Evolutionary conservation across 1,284 basidiomycete species (phyloP).

Genomic region (Porogramme epimiltina): DNA sequence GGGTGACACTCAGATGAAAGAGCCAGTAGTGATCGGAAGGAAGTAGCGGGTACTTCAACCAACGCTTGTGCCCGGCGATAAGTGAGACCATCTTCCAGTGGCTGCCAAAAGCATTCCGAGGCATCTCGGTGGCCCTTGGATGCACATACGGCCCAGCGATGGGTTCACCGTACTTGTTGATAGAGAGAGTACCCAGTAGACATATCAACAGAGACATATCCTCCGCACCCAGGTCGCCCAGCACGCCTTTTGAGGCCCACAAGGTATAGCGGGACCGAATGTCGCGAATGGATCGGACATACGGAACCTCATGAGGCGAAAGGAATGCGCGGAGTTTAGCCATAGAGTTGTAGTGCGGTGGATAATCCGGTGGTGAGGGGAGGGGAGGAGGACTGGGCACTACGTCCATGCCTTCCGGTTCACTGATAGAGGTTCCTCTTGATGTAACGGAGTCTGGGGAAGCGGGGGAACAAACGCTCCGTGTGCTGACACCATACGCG

Average conservation of each 20-base stretch:
- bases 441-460: no score
- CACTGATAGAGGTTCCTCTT: no score
- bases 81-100: conserved; percentile 39
- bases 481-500: no score
- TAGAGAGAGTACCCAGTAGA: conserved; percentile 46
- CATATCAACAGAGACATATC: conserved; percentile 40
- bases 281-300: neutral
- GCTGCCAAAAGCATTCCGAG: conserved; percentile 15
- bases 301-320: conserved; percentile 13
- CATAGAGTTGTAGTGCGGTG: conserved; percentile 18
- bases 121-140: conserved; percentile 27
- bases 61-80: conserved; percentile 33
- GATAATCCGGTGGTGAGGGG: neutral
- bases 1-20: conserved; percentile 38
- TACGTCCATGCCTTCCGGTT: no score
- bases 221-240: conserved; percentile 27
- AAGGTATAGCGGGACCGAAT: conserved; percentile 30
- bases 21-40: conserved; percentile 44
- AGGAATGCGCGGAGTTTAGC: conserved; percentile 30
- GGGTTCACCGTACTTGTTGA: conserved; percentile 22
- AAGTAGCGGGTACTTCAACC: conserved; percentile 24
- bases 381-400: no score
- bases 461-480: no score
- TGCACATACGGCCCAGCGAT: conserved; percentile 24
- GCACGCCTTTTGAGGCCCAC: conserved; percentile 8